These are phyloP conservation scores for Bacidia gigantensis DNA, from an alignment of 495 filamentous ascomycete genomes.

Conservation along the genomic window DNA sequence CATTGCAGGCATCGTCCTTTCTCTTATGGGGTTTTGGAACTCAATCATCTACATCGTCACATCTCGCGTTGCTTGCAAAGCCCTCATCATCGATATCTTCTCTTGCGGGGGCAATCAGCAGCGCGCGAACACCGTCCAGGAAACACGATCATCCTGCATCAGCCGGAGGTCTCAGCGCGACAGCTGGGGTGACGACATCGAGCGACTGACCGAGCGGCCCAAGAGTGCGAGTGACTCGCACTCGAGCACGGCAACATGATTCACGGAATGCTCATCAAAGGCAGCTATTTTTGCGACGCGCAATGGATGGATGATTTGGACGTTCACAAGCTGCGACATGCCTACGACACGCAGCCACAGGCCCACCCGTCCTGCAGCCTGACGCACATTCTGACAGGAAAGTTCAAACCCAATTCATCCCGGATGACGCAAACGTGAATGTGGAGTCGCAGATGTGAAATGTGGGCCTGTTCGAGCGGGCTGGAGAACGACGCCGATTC, in stretches of 20 bases:
- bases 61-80: slow-evolving; percentile 23
- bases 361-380: not conserved
- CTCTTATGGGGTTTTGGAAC: slow-evolving; percentile 85
- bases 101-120: not conserved
- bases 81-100: slow-evolving; percentile 5
- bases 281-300: too few species aligned
- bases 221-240: not conserved
- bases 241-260: not conserved
- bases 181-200: slow-evolving; percentile 2
- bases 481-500: not conserved
- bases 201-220: not conserved
- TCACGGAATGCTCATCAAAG: not conserved
- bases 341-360: too few species aligned
- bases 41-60: slow-evolving; percentile 65
- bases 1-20: slow-evolving; percentile 59
- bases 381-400: not conserved
- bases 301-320: too few species aligned
- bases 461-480: not conserved
- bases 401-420: not conserved
- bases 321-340: too few species aligned
- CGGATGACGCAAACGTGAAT: not conserved
- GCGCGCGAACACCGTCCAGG: not conserved
- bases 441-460: too few species aligned
- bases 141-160: not conserved
- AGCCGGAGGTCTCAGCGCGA: not conserved